Base-by-base conservation (phyloP, 2,329 filamentous ascomycete species). In the Cordyceps farinosa region DNA sequence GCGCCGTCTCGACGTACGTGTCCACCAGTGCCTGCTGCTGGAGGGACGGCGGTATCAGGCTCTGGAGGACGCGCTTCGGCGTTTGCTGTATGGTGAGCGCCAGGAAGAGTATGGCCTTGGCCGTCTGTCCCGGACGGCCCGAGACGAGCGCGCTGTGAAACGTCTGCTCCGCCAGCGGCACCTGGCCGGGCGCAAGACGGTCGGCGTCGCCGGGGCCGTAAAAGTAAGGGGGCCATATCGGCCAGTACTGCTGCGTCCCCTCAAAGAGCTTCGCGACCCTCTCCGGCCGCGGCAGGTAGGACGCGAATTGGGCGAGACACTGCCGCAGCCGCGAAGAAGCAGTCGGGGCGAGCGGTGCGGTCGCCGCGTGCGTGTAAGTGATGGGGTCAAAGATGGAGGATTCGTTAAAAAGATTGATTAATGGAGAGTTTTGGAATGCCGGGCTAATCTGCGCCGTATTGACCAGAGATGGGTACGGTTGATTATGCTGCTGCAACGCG, bases 11-110 rank as follows among this genome's bases (percentile, higher is more conserved):
- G 47, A 82, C 72, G 66, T 80, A 83, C 5, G 72, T 71, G 47
- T 82, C 77, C 27, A 82, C 72, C 51, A 81, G 74, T 32, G 78
- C 73, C 17, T 77, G 52, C 74, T 30, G 76, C 75, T 68, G 76
- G 64, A 69, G 78, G 66, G 64, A 73, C 66, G 73, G 70, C 64
- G 65, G 69, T 74, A 69, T 45, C 71, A 65, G 63, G 72, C 71
- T 30, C 30, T 30, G 42, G 66, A 70, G 77, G 13, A 27, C 3
- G 62, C 68, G 68, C 69, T 73, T 62, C 54, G 80, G 68, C 63
- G 80, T 65, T 70, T 81, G 69, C 65, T 78, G 70, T 68, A 78
- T 69, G 65, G 74, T 74, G 65, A 82, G 73, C 68, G 77, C 64
- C 62, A 79, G 69, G 71, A 79, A 78, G 66, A 84, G 65, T 11